Evolutionary conservation across 176 grass and related monocot genomes (phyloP).

Genomic region (Bonia amplexicaulis): DNA sequence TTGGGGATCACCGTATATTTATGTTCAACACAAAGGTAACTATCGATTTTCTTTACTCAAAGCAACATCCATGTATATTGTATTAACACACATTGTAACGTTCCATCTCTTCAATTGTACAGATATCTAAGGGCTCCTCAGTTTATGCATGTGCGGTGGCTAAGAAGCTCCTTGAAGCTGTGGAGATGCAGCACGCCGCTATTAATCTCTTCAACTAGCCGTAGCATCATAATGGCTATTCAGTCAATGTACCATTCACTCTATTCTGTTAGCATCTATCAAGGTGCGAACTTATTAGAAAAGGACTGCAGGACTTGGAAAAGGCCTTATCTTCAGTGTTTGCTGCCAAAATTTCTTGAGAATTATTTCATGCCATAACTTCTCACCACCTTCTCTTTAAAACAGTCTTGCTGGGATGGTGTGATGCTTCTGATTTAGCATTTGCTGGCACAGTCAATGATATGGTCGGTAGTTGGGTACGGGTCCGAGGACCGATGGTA

Average conservation of each 20-base stretch:
- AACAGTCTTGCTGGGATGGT: slow-evolving; percentile 7
- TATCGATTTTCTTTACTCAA: background rate
- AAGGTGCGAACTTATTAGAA: slow-evolving; percentile 11
- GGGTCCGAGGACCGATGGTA: no score
- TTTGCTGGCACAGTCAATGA: background rate
- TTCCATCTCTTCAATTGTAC: slow-evolving; percentile 20
- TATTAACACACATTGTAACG: background rate
- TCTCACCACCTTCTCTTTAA: background rate
- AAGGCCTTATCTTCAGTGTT: background rate
- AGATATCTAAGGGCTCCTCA: slow-evolving; percentile 61
- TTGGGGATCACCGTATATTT: slow-evolving; percentile 69
- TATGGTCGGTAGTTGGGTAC: no score
- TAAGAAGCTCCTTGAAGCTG: slow-evolving; percentile 60
- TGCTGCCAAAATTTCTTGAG: slow-evolving; percentile 11
- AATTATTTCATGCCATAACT: background rate
- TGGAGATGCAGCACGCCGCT: slow-evolving; percentile 39
- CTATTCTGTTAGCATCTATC: no score
- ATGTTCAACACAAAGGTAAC: slow-evolving; percentile 83
- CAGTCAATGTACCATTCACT: background rate
- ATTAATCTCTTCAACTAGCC: slow-evolving; percentile 9
- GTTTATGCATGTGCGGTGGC: slow-evolving; percentile 51
- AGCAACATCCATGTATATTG: background rate
- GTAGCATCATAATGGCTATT: background rate
- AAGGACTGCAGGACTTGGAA: background rate
- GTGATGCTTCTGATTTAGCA: slow-evolving; percentile 14